These are phyloP conservation scores for Candida sp. DNA, from an alignment of 1,139 yeast species.

Conservation along the genomic window DNA sequence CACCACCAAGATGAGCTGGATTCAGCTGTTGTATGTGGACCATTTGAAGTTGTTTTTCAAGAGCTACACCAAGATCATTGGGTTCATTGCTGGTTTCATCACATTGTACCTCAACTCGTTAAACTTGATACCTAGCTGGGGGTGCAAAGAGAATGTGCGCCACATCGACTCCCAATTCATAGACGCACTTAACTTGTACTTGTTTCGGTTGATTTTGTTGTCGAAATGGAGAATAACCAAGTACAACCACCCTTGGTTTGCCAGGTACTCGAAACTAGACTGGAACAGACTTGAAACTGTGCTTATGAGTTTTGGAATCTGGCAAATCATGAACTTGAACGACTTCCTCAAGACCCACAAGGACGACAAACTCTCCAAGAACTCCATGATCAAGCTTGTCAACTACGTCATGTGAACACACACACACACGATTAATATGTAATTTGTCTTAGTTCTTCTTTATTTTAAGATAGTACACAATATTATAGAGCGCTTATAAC, in stretches of 20 bases:
- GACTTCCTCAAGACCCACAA: constrained; percentile 28
- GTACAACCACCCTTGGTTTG: constrained; percentile 42
- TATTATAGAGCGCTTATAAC: no score
- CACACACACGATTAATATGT: neutral
- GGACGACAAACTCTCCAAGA: constrained; percentile 22
- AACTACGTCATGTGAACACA: constrained; percentile 21
- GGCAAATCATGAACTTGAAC: constrained; percentile 42
- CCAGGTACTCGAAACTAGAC: constrained; percentile 22
- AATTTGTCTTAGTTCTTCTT: neutral
- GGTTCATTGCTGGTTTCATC: constrained; percentile 36
- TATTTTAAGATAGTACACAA: no score
- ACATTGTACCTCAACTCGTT: constrained; percentile 31
- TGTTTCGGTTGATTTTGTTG: constrained; percentile 37
- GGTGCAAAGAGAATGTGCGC: constrained; percentile 20
- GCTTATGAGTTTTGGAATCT: constrained; percentile 43
- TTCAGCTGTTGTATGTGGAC: constrained; percentile 15
- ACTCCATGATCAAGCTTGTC: constrained; percentile 22
- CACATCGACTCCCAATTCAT: constrained; percentile 24
- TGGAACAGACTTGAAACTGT: constrained; percentile 43
- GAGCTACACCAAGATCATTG: constrained; percentile 38
- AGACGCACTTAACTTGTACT: constrained; percentile 35
- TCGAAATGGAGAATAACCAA: constrained; percentile 50
- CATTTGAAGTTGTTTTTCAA: constrained; percentile 35
- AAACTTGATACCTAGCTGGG: constrained; percentile 28
- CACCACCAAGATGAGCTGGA: constrained; percentile 1